Evolutionary conservation across 257 asterid genomes (phyloP).

Genomic region (Jaltomata sinuosa): DNA sequence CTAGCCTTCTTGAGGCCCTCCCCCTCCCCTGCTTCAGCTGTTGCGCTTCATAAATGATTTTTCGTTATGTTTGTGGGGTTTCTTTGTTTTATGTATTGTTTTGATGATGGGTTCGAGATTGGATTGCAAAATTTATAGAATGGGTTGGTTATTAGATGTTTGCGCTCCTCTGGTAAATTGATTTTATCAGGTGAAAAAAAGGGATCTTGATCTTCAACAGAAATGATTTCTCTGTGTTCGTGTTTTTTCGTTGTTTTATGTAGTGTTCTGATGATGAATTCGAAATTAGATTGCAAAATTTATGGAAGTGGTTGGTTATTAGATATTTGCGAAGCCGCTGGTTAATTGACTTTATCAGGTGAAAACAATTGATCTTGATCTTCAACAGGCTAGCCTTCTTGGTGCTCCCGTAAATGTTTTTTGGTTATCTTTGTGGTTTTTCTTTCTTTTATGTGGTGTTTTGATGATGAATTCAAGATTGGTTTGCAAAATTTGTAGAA

Average conservation of each 20-base stretch:
- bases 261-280: not conserved
- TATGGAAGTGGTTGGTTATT: too few relatives aligned
- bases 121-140: too few relatives aligned
- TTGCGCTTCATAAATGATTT: too few relatives aligned
- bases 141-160: too few relatives aligned
- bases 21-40: not conserved
- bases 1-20: not conserved
- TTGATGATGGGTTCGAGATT: not conserved
- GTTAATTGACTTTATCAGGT: too few relatives aligned
- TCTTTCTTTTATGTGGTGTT: not conserved
- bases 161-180: too few relatives aligned
- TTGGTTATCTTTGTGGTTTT: not conserved
- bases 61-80: not conserved
- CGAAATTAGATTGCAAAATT: not conserved
- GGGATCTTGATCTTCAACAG: not conserved
- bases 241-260: not conserved
- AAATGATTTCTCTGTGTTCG: not conserved
- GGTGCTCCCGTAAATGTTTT: too few relatives aligned
- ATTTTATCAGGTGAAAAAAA: too few relatives aligned
- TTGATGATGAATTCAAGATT: not conserved
- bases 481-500: not conserved
- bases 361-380: constrained; percentile 28
- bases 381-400: too few relatives aligned
- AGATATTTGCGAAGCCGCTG: too few relatives aligned
- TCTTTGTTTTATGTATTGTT: not conserved